Evolutionary conservation across 1,139 yeast genomes (phyloP), one percentile per base, ranked within the genome.

Genomic region (Pneumocystis wakefieldiae): DNA sequence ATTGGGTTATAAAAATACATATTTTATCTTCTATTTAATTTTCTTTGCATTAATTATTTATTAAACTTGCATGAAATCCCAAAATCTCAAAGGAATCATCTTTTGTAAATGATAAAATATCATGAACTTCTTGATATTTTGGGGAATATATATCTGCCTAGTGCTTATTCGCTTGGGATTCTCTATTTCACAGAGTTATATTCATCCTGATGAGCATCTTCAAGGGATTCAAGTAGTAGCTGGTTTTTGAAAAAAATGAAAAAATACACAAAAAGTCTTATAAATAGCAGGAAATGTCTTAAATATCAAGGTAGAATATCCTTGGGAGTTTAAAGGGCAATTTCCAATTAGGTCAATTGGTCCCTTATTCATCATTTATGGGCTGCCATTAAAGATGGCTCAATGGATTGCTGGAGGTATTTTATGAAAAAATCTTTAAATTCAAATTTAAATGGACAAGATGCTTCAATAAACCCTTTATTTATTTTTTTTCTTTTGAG

Each of bases 121-220:
- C 19, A 48, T 48, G 55, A 24, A 24, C 6, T 48, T 48, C 28
- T 48, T 48, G 15, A 12, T 39, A 57, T 39, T 36, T 41, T 24
- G 65, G 37, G 29, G 28, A 24, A 14, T 60, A 28, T 68, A 68
- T 59, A 61, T 62, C 29, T 24, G 29, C 10, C 63, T 68, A 41
- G 55, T 68, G 37, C 57, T 67, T 38, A 59, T 82, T 29, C 74
- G 90, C 63, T 75, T 86, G 55, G 75, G 81, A 38, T 76, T 89
- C 61, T 84, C 88, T 0, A 72, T 87, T 1, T 83, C 86, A 61
- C 80, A 86, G 58, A 88, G 97, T 0, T 94, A 94, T 72, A 84
- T 94, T 61, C 99, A 94, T 69, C 98, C 98, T 0, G 99, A 94
- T 76, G 99, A 94, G 75, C 96, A 91, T 73, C 88, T 89, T 72